Base-by-base conservation (phyloP, 2,329 filamentous ascomycete species). In the Sporothrix dimorphospora region DNA sequence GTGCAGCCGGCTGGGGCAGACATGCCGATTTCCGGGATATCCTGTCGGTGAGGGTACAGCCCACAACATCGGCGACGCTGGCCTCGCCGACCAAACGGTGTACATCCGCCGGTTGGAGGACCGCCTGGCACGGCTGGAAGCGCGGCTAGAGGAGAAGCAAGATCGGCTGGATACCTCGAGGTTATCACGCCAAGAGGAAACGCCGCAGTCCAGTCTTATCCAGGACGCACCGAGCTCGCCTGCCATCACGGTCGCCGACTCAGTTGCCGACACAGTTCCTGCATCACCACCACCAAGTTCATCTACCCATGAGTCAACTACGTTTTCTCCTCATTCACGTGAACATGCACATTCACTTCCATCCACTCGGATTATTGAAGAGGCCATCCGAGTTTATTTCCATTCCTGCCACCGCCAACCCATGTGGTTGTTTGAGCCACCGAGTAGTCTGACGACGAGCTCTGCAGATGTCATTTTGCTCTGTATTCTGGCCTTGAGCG, bases 31-130 rank as follows among this genome's bases (percentile, higher is more conserved):
- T 68, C 65, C 65, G 1, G 59, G 27, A 14, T 3, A 34, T 34
- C 3, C 30, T 3, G 30, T 6, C 30, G 30, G 30, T 6, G 30
- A 34, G 30, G 6, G 30, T 34, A 3, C 30, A 34, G 30, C 30
- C 30, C 6, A 34, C 30, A 34, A 34, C 30, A 34, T 34, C 30
- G 30, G 30, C 6, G 30, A 34, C 30, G 30, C 30, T 34, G 30
- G 30, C 30, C 30, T 34, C 30, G 30, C 45, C 4, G 53, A 34
- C 14, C 65, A 68, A 11, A 38, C 65, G 27, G 8, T 45, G 16
- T 68, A 53, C 24, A 68, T 53, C 27, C 45, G 45, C 6, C 65
- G 65, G n/a, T 45, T 68, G 45, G 65, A 68, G 16, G 65, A 68
- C 1, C 65, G 65, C 16, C 65, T 68, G 16, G 65, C 65, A 6